Percentiles rank a stretch among this genome's conserved stretches.
Conservation (phyloP, 176 grass and related monocot species). For the Miscanthus lutarioriparius region DNA sequence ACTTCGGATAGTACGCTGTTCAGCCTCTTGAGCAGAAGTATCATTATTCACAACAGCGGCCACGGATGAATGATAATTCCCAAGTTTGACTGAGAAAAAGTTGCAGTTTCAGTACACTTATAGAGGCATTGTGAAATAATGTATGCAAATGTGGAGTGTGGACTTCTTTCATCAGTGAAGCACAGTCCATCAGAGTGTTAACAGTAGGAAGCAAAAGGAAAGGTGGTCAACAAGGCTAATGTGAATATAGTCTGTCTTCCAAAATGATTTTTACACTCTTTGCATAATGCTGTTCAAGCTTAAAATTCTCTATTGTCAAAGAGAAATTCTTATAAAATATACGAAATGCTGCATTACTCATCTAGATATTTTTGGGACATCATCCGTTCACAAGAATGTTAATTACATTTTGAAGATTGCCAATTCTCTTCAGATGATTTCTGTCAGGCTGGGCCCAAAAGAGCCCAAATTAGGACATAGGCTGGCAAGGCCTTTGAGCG, state of each 20-base stretch:
- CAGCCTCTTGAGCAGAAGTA: slow-evolving; percentile 51
- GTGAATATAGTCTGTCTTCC: background rate
- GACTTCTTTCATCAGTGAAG: background rate
- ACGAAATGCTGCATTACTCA: background rate
- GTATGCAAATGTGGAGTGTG: background rate
- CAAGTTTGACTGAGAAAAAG: slow-evolving; percentile 61
- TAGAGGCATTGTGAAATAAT: background rate
- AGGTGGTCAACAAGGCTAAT: background rate
- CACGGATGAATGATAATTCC: slow-evolving; percentile 48
- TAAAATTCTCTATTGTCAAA: background rate
- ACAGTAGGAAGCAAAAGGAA: slow-evolving; percentile 1
- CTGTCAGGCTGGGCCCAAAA: no score
- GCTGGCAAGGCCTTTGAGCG: no score
- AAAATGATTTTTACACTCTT: background rate
- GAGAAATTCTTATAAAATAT: background rate
- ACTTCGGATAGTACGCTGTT: slow-evolving; percentile 48
- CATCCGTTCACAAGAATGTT: no score
- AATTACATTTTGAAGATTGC: no score
- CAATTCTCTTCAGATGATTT: no score
- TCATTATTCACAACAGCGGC: slow-evolving; percentile 38
- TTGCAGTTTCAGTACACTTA: slow-evolving; percentile 15
- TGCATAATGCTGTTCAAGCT: background rate
- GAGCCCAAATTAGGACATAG: no score
- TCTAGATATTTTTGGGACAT: background rate
- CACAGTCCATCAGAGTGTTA: background rate